Percentiles rank a stretch among this genome's conserved stretches.
phyloP scores from a whole-genome alignment of 257 asterid genomes.

The Sherardia arvensis region DNA sequence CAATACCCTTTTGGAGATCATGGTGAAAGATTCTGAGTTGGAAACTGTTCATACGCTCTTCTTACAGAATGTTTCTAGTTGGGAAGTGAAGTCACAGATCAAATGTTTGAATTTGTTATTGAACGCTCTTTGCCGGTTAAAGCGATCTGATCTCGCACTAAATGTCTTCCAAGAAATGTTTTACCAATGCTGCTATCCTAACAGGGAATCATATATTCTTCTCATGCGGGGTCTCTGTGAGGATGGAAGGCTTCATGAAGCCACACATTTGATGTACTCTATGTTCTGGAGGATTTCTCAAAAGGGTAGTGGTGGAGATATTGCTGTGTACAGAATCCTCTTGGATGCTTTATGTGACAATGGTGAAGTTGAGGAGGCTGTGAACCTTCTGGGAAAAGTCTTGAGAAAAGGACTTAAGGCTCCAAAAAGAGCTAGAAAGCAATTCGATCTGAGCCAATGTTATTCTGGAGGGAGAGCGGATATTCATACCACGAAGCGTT shows the following conservation, averaged over 20 bases:
- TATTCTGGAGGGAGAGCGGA: constrained; percentile 24
- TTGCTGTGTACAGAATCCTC: constrained; percentile 55
- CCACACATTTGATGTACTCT: constrained; percentile 64
- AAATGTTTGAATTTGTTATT: constrained; percentile 58
- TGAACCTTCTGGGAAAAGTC: constrained; percentile 52
- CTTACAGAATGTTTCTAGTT: constrained; percentile 53
- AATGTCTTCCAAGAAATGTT: constrained; percentile 77
- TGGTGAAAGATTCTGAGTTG: constrained; percentile 53
- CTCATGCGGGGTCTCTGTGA: constrained; percentile 83
- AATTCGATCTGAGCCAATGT: constrained; percentile 39
- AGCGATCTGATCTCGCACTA: constrained; percentile 71
- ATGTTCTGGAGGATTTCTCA: constrained; percentile 85
- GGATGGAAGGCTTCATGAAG: constrained; percentile 62
- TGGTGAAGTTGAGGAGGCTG: constrained; percentile 61
- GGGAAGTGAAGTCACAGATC: constrained; percentile 71
- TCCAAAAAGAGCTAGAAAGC: constrained; percentile 44
- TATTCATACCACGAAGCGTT: constrained; percentile 28
- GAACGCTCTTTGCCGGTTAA: constrained; percentile 47
- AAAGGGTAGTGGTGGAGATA: constrained; percentile 74
- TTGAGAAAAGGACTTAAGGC: constrained; percentile 75
- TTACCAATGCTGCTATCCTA: constrained; percentile 58
- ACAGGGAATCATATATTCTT: constrained; percentile 57
- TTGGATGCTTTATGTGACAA: constrained; percentile 74
- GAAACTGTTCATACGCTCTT: constrained; percentile 50
- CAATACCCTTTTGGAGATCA: constrained; percentile 59